phyloP scores from a whole-genome alignment of 2,329 filamentous ascomycete genomes.

The Davidsoniella neocaledoniae region DNA sequence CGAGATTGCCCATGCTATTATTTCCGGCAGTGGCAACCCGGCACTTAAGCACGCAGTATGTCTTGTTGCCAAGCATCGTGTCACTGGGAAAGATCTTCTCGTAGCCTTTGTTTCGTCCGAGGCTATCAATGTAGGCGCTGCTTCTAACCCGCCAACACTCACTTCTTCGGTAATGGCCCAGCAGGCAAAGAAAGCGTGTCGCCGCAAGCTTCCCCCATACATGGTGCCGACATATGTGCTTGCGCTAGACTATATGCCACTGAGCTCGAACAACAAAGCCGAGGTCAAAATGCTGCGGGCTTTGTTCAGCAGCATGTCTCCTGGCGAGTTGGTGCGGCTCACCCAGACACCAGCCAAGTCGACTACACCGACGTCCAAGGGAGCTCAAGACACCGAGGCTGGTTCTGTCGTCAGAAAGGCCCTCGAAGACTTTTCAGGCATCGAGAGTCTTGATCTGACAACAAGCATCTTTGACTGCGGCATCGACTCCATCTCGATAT shows the following conservation, averaged over 20 bases:
- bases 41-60: conserved; percentile 56
- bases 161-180: not conserved
- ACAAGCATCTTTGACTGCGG: conserved; percentile 74
- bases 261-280: conserved; percentile 81
- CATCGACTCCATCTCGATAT: conserved; percentile 72
- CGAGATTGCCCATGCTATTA: conserved; percentile 78
- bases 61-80: conserved; percentile 51
- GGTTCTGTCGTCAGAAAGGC: conserved; percentile 32
- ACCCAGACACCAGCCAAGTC: conserved; percentile 14
- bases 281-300: conserved; percentile 53
- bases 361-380: conserved; percentile 16
- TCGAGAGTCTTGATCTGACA: conserved; percentile 28
- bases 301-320: conserved; percentile 45
- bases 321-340: conserved; percentile 33
- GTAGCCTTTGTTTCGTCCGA: conserved; percentile 50
- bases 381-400: not conserved
- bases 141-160: not conserved
- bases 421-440: conserved; percentile 35
- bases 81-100: conserved; percentile 64
- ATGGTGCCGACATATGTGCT: conserved; percentile 85
- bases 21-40: conserved; percentile 36
- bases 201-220: conserved; percentile 55
- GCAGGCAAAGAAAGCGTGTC: conserved; percentile 45
- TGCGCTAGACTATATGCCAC: conserved; percentile 51
- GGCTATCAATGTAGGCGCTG: not conserved